phyloP scores from a whole-genome alignment of 768 basidiomycete genomes.

The Tylopilus rubrobrunneus region DNA sequence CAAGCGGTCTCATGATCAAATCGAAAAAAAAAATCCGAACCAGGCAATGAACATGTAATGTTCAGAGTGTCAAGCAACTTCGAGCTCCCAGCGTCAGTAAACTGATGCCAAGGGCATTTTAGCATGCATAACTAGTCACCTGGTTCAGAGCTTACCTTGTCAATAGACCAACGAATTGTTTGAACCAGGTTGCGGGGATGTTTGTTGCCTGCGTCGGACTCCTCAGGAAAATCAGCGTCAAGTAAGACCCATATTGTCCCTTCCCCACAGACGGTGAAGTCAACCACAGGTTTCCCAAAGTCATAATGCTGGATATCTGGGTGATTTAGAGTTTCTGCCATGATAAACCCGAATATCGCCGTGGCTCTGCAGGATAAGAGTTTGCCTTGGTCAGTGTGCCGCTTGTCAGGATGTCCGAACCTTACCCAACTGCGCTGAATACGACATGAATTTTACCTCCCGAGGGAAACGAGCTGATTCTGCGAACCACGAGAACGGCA shows the following conservation, averaged over 20 bases:
- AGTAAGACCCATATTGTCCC: conserved; percentile 44
- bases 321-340: conserved; percentile 23
- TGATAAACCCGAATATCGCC: conserved; percentile 55
- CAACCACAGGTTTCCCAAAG: conserved; percentile 56
- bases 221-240: conserved; percentile 41
- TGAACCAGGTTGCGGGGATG: conserved; percentile 24
- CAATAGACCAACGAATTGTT: conserved; percentile 33
- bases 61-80: conserved; percentile 45
- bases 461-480: conserved; percentile 46
- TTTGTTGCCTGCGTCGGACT: conserved; percentile 9
- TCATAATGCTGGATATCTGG: conserved; percentile 39
- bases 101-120: conserved; percentile 12
- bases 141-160: conserved; percentile 33
- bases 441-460: conserved; percentile 41
- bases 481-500: conserved; percentile 52
- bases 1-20: not conserved
- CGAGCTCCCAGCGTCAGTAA: conserved; percentile 17
- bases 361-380: conserved; percentile 45
- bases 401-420: not conserved
- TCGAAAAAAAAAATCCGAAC: conserved; percentile 30
- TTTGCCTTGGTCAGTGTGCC: not conserved
- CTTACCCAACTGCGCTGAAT: conserved; percentile 75
- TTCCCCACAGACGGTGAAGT: conserved; percentile 44
- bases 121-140: not conserved
- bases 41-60: conserved; percentile 40